Percentiles rank a stretch among this genome's conserved stretches.
These are phyloP conservation scores for Avena sativa DNA, from an alignment of 176 grass and related monocot species.

Conservation along the genomic window DNA sequence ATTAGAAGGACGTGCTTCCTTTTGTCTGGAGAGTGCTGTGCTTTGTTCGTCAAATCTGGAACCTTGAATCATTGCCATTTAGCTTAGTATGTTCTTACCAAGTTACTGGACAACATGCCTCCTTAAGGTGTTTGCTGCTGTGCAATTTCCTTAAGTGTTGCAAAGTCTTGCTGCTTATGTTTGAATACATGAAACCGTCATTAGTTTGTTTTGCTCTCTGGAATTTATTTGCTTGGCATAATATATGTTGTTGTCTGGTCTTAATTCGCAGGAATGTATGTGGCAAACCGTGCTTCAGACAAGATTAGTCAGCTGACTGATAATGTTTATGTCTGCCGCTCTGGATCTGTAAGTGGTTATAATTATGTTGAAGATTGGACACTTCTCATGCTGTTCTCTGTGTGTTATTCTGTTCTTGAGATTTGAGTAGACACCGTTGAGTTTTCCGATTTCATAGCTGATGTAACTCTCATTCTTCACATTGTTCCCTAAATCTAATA, in stretches of 20 bases:
- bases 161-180: not conserved
- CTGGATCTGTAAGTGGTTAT: conserved; percentile 82
- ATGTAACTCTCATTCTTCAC: not conserved
- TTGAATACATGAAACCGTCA: not conserved
- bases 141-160: not conserved
- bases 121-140: not conserved
- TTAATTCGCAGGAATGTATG: conserved; percentile 80
- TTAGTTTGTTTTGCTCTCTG: not conserved
- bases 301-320: conserved; percentile 90
- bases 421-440: not conserved
- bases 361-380: not conserved
- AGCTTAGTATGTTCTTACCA: not conserved
- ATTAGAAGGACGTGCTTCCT: not conserved
- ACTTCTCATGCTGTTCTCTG: conserved; percentile 11
- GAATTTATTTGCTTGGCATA: conserved; percentile 1
- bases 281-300: conserved; percentile 85
- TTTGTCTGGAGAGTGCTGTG: not conserved
- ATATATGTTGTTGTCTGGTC: not conserved
- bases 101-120: not conserved
- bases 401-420: not conserved
- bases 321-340: conserved; percentile 89
- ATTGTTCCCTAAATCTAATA: not conserved
- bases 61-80: not conserved
- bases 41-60: not conserved
- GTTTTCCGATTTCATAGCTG: not conserved